Evolutionary conservation across 768 basidiomycete genomes (phyloP).

Genomic region (Russula earlei): DNA sequence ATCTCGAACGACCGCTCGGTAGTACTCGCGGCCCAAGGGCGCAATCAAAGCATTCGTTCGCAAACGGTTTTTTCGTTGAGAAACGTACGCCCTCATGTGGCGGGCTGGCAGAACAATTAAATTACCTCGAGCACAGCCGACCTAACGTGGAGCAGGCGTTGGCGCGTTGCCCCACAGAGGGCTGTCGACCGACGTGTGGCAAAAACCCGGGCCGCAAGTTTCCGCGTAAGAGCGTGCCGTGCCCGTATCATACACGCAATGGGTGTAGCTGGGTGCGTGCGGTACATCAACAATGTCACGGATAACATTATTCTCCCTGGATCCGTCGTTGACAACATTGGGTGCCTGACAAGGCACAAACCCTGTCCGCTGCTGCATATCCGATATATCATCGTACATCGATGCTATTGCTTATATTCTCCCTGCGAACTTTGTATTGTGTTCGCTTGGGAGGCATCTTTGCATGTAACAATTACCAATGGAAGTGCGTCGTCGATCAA

Average conservation of each 20-base stretch:
- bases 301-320: conserved; percentile 66
- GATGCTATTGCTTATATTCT: conserved; percentile 27
- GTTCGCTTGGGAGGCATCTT: no score
- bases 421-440: conserved; percentile 39
- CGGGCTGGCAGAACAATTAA: conserved; percentile 59
- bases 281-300: conserved; percentile 33
- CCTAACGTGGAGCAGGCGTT: no score
- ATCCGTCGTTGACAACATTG: conserved; percentile 48
- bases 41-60: conserved; percentile 46
- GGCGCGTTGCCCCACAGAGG: no score
- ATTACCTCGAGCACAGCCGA: conserved; percentile 46
- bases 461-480: no score
- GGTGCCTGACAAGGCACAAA: conserved; percentile 49
- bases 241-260: no score
- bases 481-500: no score
- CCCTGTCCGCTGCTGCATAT: conserved; percentile 46
- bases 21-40: conserved; percentile 32
- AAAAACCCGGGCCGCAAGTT: conserved; percentile 27
- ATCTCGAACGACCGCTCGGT: no score
- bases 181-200: no score
- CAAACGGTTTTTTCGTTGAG: conserved; percentile 57
- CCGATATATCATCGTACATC: conserved; percentile 39
- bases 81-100: conserved; percentile 57
- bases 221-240: no score
- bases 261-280: no score